These are phyloP conservation scores for Pinus albicaulis DNA, from an alignment of 75 land plant species.

Conservation along the genomic window DNA sequence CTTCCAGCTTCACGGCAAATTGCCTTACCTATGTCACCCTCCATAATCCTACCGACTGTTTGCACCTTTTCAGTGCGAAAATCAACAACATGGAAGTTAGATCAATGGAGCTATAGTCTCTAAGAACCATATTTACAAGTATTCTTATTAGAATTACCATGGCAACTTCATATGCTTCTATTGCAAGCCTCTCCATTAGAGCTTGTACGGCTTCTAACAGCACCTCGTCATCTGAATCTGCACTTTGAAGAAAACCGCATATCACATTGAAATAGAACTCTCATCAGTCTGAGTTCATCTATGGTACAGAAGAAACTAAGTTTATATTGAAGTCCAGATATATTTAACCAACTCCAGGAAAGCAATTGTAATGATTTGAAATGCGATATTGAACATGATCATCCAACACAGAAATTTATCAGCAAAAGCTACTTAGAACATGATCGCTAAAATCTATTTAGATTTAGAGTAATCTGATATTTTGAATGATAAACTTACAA, in stretches of 20 bases:
- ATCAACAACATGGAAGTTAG: background rate
- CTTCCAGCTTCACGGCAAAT: slow-evolving; percentile 73
- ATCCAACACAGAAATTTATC: background rate
- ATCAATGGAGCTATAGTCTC: background rate
- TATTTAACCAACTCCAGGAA: background rate
- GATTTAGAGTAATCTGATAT: background rate
- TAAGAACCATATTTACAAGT: background rate
- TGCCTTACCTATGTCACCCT: slow-evolving; percentile 80
- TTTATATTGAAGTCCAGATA: background rate
- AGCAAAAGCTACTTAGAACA: background rate
- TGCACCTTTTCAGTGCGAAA: slow-evolving; percentile 29
- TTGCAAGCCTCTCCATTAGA: slow-evolving; percentile 68
- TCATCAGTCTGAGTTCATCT: slow-evolving; percentile 2
- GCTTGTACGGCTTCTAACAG: slow-evolving; percentile 35
- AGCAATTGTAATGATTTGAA: background rate
- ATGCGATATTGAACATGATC: too few relatives aligned
- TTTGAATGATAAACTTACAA: too few relatives aligned
- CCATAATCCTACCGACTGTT: slow-evolving; percentile 49
- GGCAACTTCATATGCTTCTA: slow-evolving; percentile 70
- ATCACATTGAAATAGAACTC: background rate
- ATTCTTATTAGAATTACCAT: slow-evolving; percentile 45
- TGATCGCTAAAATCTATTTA: background rate
- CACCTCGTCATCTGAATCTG: slow-evolving; percentile 34
- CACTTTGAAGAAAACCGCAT: slow-evolving; percentile 1
- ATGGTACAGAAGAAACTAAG: background rate